phyloP scores from a whole-genome alignment of 495 filamentous ascomycete genomes.

The Neurospora africana region DNA sequence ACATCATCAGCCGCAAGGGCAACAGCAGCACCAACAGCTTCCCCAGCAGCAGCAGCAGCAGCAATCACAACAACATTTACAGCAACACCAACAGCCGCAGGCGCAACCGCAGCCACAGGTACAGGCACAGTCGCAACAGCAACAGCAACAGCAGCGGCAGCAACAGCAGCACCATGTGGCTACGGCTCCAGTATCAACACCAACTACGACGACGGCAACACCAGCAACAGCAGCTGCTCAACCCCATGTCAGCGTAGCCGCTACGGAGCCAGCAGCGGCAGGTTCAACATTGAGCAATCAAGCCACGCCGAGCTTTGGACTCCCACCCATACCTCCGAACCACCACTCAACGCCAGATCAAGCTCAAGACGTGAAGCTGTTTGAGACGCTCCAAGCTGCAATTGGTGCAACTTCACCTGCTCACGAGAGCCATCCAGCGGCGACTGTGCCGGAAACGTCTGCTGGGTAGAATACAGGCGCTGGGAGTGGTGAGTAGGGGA shows the following conservation, averaged over 20 bases:
- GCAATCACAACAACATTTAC: slow-evolving; percentile 3
- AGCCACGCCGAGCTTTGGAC: neutral
- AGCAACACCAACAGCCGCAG: slow-evolving; percentile 6
- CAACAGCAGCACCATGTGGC: neutral
- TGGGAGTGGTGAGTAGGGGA: neutral
- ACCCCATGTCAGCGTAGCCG: neutral
- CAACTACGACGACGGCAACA: slow-evolving; percentile 2
- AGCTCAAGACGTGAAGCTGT: slow-evolving; percentile 15
- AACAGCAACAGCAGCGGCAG: neutral
- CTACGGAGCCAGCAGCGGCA: neutral
- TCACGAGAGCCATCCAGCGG: neutral
- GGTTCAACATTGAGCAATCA: neutral
- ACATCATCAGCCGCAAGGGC: neutral
- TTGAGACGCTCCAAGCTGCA: slow-evolving; percentile 14
- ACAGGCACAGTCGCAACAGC: neutral
- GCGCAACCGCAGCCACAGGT: neutral
- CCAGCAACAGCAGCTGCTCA: neutral
- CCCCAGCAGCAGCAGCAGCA: slow-evolving; percentile 2
- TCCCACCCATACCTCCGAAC: slow-evolving; percentile 16
- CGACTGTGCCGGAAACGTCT: neutral
- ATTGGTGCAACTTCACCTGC: slow-evolving; percentile 8
- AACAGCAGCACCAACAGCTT: slow-evolving; percentile 1
- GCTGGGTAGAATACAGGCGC: neutral
- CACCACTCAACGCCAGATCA: slow-evolving; percentile 20
- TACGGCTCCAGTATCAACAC: neutral